Base-by-base conservation (phyloP, 2,329 filamentous ascomycete genomes). In the Arthrobotrys sinensis region DNA sequence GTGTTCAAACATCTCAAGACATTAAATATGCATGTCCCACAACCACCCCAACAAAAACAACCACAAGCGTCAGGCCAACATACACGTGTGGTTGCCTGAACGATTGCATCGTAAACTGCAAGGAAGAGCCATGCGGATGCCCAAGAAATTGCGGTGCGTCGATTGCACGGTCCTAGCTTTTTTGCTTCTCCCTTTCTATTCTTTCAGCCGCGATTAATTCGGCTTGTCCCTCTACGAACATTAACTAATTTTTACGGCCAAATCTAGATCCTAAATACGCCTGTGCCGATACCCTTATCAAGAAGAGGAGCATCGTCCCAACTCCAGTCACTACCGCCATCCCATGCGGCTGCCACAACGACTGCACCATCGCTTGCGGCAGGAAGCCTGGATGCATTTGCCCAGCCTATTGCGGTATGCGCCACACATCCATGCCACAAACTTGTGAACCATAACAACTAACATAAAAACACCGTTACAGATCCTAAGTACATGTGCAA, bases 101-200 rank as follows among this genome's bases (percentile, higher is more conserved):
- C 52, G 79, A 80, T 32, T 80, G 73, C 40, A 52, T 78, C n/a
- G 75, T 79, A 45, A 60, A 62, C 57, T 79, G 73, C 64, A 68
- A 36, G 21, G 53, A 65, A n/a, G 69, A 68, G 28, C 52, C 68
- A 70, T 80, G 79, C 38, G 48, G 34, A n/a, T 80, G 73, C 19
- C 79, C 73, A 46, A 78, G 64, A 48, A 70, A 67, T 63, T 80
- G 73, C 45, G 69, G 79, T 80, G 46, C n/a, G 79, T 75, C 28
- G 10, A n/a, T 57, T 21, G 24, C 32, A 53, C 14, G 8, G 8
- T 14, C 52, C 8, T 8, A 11, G 24, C 16, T 19, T 50, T 36
- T 28, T 10, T 57, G 24, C 5, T 46, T 36, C 14, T 14, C 16
- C 1, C 16, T 24, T 6, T 36, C 34, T 1, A 48, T 10, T 21